Conservation (phyloP, 2,329 filamentous ascomycete genomes). For the Huntiella omanensis region DNA sequence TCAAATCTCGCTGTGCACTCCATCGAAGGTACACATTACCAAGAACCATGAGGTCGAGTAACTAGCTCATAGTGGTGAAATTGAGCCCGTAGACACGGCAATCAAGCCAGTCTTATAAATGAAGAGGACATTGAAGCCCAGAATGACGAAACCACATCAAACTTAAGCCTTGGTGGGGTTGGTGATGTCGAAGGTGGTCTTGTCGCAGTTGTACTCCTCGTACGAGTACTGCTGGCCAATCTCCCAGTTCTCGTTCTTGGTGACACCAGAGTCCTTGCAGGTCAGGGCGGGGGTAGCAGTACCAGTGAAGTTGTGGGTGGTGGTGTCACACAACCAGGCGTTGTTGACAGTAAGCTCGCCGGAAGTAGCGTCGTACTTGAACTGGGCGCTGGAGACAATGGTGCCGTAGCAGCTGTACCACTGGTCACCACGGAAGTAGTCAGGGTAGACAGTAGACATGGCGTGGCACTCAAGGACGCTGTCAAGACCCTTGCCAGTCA, state of each 20-base stretch:
- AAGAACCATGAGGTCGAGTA: no score
- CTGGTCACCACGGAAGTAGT: constrained; percentile 32
- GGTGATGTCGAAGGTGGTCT: background rate
- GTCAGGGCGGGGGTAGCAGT: background rate
- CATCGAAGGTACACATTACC: no score
- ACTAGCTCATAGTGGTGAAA: no score
- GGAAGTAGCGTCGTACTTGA: constrained; percentile 23
- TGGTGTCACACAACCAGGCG: constrained; percentile 25
- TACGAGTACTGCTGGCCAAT: constrained; percentile 18
- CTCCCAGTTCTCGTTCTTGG: constrained; percentile 18
- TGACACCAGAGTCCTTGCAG: constrained; percentile 1
- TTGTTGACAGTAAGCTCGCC: constrained; percentile 26
- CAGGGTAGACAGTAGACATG: constrained; percentile 22
- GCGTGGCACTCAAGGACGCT: constrained; percentile 22
- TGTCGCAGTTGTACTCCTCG: constrained; percentile 16
- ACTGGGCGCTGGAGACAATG: constrained; percentile 18
- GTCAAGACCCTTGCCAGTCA: constrained; percentile 26
- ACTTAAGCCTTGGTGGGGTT: background rate
- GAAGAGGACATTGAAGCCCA: background rate
- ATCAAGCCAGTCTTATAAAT: background rate
- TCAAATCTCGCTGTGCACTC: no score
- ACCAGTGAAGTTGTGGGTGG: constrained; percentile 1
- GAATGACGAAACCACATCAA: background rate
- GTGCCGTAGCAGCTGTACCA: constrained; percentile 24
- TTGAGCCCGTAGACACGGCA: background rate